phyloP scores from a whole-genome alignment of 2,329 filamentous ascomycete genomes.

The Arthrobotrys conoides region DNA sequence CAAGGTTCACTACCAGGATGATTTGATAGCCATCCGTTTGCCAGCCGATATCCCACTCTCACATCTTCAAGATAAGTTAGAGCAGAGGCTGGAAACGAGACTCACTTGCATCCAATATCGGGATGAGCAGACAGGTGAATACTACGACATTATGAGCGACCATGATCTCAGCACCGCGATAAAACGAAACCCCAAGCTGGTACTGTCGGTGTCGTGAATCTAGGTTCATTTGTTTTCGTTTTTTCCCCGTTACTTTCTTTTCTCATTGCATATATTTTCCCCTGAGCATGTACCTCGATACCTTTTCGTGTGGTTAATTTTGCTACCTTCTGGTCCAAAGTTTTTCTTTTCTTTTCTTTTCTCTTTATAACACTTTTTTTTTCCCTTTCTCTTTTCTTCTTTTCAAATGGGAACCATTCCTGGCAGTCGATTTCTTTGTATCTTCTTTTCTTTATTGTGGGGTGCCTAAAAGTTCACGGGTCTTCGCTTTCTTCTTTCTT shows the following conservation, averaged over 20 bases:
- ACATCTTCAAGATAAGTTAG: slow-evolving; percentile 85
- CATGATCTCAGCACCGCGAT: slow-evolving; percentile 85
- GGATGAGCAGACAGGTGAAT: slow-evolving; percentile 83
- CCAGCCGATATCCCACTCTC: slow-evolving; percentile 82
- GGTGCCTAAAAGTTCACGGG: slow-evolving; percentile 43
- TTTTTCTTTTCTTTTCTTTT: slow-evolving; percentile 24
- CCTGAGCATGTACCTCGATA: slow-evolving; percentile 43
- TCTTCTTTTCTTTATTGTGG: slow-evolving; percentile 29
- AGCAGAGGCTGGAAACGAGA: slow-evolving; percentile 83
- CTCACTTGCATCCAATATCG: slow-evolving; percentile 83
- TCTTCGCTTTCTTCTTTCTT: slow-evolving; percentile 38
- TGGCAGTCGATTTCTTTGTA: slow-evolving; percentile 16
- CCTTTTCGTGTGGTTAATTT: slow-evolving; percentile 42
- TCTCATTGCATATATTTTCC: slow-evolving; percentile 37
- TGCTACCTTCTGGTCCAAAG: slow-evolving; percentile 47
- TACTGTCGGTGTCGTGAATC: slow-evolving; percentile 74
- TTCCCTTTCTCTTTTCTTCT: slow-evolving; percentile 7
- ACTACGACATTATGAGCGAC: slow-evolving; percentile 81
- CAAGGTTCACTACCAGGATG: slow-evolving; percentile 93
- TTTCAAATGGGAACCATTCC: slow-evolving; percentile 14
- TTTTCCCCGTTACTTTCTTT: slow-evolving; percentile 7
- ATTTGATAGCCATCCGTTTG: slow-evolving; percentile 91
- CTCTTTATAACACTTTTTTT: slow-evolving; percentile 34
- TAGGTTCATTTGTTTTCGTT: slow-evolving; percentile 9
- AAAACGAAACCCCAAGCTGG: slow-evolving; percentile 86